Evolutionary conservation across 2,329 filamentous ascomycete genomes (phyloP), one percentile per base, ranked within the genome.

Genomic region (Dichotomopilus funicola): DNA sequence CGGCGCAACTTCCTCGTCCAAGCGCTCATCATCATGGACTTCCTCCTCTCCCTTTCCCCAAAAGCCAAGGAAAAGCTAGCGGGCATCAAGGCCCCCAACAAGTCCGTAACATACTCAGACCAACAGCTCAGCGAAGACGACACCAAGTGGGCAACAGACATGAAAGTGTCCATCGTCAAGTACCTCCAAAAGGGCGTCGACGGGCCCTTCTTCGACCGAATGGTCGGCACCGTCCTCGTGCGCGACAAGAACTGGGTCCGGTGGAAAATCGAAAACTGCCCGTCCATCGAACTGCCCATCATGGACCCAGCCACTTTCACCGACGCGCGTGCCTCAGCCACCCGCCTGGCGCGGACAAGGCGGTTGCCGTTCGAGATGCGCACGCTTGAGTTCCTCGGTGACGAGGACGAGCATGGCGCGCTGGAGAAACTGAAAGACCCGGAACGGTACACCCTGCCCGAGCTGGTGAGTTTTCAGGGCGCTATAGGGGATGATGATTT

Each of bases 201-300:
- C 66, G 94, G 94, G 35, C 88, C 89, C 61, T 95, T 95, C 71
- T 99, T 97, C 71, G 88, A 91, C 72, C 87, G 94, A 41, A 95
- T 97, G 83, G 91, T 99, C 36, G 92, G 97, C 69, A 97, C 91
- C 10, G 92, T 99, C 36, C 81, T 99, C 35, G 89, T 90, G 31
- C 82, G 94, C 60, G 94, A 99, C 71, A 97, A 96, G 75, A 96
- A 97, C 68, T 99, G 95, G 95, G 91, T 95, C 45, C 87, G 91
- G 60, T 99, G 94, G 94, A 99, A 99, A 73, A 86, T 92, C 58
- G 91, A 96, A 69, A 89, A 86, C 62, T 99, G 94, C 68, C 89
- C 90, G 31, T 82, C 87, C 5, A 97, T 99, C 66, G 85, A 91
- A 66, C 81, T 83, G 57, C 82, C 87, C 27, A 76, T 89, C 9